phyloP scores from a whole-genome alignment of 495 filamentous ascomycete genomes.

The Annulohypoxylon moriforme region DNA sequence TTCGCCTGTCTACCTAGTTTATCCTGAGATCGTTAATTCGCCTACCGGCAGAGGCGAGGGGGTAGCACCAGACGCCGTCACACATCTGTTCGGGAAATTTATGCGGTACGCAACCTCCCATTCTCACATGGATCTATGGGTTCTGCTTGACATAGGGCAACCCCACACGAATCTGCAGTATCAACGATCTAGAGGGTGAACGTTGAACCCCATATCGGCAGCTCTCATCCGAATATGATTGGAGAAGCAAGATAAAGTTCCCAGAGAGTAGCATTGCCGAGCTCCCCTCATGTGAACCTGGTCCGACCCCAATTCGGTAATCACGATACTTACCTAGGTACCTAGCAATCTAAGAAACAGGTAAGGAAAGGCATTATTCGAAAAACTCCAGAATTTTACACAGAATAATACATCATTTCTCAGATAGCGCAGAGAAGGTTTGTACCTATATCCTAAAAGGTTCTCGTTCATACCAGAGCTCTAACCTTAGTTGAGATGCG shows the following conservation, averaged over 20 bases:
- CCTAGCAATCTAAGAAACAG: too few species aligned
- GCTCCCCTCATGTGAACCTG: background rate
- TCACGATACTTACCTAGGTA: background rate
- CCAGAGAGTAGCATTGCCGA: slow-evolving; percentile 21
- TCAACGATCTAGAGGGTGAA: slow-evolving; percentile 9
- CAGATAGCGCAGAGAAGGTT: too few species aligned
- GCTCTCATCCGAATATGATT: slow-evolving; percentile 17
- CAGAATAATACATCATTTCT: too few species aligned
- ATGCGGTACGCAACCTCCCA: background rate
- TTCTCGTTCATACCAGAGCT: too few species aligned
- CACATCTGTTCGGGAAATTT: slow-evolving; percentile 25
- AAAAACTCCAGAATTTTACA: too few species aligned
- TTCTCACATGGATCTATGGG: slow-evolving; percentile 27
- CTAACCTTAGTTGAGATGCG: background rate
- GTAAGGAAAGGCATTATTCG: too few species aligned
- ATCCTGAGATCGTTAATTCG: slow-evolving; percentile 2
- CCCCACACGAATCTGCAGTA: slow-evolving; percentile 24
- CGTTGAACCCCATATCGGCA: slow-evolving; percentile 28
- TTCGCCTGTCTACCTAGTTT: background rate
- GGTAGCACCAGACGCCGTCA: background rate
- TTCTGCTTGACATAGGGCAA: slow-evolving; percentile 14
- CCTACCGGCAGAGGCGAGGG: background rate
- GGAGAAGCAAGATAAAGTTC: slow-evolving; percentile 7
- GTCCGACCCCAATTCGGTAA: slow-evolving; percentile 14
- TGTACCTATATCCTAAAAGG: too few species aligned